Base-by-base conservation (phyloP, 2,329 filamentous ascomycete genomes). In the Epichloe scottii region DNA sequence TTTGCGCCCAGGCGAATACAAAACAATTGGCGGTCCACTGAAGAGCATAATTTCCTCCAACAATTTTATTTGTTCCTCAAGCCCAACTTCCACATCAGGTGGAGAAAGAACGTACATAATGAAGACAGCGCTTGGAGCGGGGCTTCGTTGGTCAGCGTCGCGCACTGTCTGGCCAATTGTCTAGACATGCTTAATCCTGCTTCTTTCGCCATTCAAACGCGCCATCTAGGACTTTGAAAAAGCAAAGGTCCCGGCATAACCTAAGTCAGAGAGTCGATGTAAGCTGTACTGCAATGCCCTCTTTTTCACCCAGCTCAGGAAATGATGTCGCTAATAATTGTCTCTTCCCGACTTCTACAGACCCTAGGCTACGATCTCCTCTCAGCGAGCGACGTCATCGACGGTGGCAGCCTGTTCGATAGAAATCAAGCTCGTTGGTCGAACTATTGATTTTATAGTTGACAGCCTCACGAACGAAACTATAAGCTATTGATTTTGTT, bases 381-480 rank as follows among this genome's bases (percentile, higher is more conserved):
- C 3, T n/a, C 7, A 12, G 19, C 48, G 26, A 30, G 40, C 48
- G 48, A 49, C 48, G 40, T 49, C 40, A 49, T 49, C 33, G 40
- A 43, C 14, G 46, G 26, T 34, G 33, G 33, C 23, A 43, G 12
- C 46, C 14, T 3, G 15, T 39, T 11, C 33, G 26, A 17, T 34
- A 37, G 15, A 47, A 43, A 12, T 40, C n/a, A n/a, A 21, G 30
- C 19, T 43, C 17, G 33, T 30, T n/a, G 39, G 30, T 38, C 33
- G 5, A 34, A 30, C 17, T 35, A 14, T 17, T 19, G 26, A 15
- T 21, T 17, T 40, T 40, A 21, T 30, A 12, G 8, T 19, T 19
- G 44, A 8, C 34, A 39, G 26, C 34, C 8, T 21, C 21, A 8
- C 35, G 10, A 26, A 5, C 21, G 4, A 7, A 17, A 39, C 45